phyloP scores from a whole-genome alignment of 2,329 filamentous ascomycete species.

The Alternaria novae-zelandiae region DNA sequence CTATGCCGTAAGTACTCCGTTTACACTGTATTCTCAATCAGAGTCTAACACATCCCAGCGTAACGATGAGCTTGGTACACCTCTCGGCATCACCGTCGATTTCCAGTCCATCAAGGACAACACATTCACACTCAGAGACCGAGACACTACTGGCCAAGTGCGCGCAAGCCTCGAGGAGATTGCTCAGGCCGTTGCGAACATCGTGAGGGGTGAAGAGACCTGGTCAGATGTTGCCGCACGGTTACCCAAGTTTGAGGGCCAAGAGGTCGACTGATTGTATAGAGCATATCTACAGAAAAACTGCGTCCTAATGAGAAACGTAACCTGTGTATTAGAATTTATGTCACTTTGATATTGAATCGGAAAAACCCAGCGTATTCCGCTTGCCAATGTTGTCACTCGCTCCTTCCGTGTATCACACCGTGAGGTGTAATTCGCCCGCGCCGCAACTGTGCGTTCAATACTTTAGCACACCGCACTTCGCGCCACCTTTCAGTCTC shows the following conservation, averaged over 20 bases:
- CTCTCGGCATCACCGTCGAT: constrained; percentile 90
- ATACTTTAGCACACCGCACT: not conserved
- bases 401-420: not conserved
- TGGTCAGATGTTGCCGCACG: constrained; percentile 77
- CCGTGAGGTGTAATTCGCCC: not conserved
- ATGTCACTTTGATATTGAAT: not conserved
- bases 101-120: constrained; percentile 93
- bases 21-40: not conserved
- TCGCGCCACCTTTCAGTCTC: not conserved
- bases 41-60: constrained; percentile 54
- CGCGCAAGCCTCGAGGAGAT: constrained; percentile 83
- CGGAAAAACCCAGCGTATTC: not conserved
- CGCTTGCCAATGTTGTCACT: not conserved
- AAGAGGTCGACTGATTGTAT: constrained; percentile 40
- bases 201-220: constrained; percentile 67
- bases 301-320: not conserved
- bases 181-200: constrained; percentile 71
- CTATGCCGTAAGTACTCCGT: constrained; percentile 57
- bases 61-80: constrained; percentile 95
- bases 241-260: constrained; percentile 78
- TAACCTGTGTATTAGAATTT: not conserved
- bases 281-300: not conserved
- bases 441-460: not conserved
- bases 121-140: constrained; percentile 85
- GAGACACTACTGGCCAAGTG: constrained; percentile 87